Evolutionary conservation across 257 asterid species (phyloP).

Genomic region (Scutellaria galericulata): DNA sequence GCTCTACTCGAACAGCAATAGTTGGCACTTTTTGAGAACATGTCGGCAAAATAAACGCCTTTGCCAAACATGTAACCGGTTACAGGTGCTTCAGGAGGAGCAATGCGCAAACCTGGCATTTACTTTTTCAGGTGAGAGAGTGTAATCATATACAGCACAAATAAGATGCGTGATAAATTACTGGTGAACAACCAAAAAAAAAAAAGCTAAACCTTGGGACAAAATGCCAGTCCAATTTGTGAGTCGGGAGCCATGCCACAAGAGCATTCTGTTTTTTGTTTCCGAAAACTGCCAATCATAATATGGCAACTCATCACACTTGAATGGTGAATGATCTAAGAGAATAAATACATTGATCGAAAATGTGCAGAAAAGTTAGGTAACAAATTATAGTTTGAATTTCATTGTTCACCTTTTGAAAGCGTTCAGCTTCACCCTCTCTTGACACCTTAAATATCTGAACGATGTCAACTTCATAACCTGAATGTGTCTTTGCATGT

Average conservation of each 20-base stretch:
- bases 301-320: conserved; percentile 28
- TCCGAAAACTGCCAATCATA: conserved; percentile 57
- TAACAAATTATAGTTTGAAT: background rate
- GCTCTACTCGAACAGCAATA: conserved; percentile 62
- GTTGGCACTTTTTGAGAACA: conserved; percentile 98
- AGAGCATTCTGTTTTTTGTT: conserved; percentile 80
- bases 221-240: conserved; percentile 95
- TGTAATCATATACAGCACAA: conserved; percentile 23
- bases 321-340: conserved; percentile 19
- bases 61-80: conserved; percentile 98
- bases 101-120: conserved; percentile 80
- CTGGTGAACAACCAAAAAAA: conserved; percentile 2
- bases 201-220: conserved; percentile 67
- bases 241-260: conserved; percentile 98
- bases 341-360: background rate
- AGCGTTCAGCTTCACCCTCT: conserved; percentile 76
- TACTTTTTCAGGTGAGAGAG: conserved; percentile 29
- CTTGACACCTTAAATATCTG: conserved; percentile 84
- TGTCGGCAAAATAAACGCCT: conserved; percentile 98
- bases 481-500: conserved; percentile 87
- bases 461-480: conserved; percentile 64
- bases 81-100: conserved; percentile 98
- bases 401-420: conserved; percentile 56
- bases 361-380: background rate
- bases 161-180: conserved; percentile 1